These are phyloP conservation scores for Diplocarpon mali DNA, from an alignment of 2,329 filamentous ascomycete species.

Conservation along the genomic window DNA sequence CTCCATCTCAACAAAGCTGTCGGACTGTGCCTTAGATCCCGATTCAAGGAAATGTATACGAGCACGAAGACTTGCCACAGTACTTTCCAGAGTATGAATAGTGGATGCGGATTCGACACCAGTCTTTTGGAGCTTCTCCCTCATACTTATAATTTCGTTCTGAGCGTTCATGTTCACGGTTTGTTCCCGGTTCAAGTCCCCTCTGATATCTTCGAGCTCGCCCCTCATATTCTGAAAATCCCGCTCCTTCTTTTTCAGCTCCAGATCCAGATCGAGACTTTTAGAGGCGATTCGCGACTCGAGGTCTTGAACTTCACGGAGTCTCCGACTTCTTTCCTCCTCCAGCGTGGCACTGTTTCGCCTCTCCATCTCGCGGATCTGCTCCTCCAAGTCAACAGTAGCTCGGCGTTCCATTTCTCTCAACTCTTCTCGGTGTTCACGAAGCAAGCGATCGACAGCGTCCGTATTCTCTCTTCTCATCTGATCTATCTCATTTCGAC, in stretches of 20 bases:
- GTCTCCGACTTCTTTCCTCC: conserved; percentile 46
- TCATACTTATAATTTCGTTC: conserved; percentile 39
- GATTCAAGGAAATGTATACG: conserved; percentile 86
- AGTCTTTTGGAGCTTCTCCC: conserved; percentile 30
- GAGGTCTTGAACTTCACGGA: conserved; percentile 56
- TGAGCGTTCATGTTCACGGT: conserved; percentile 29
- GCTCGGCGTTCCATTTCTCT: conserved; percentile 52
- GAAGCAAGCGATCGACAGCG: conserved; percentile 46
- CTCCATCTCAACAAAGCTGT: conserved; percentile 75
- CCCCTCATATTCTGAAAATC: conserved; percentile 40
- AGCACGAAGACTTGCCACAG: conserved; percentile 63
- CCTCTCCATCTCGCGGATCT: conserved; percentile 25
- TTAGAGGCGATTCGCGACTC: conserved; percentile 40
- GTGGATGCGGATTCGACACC: conserved; percentile 49
- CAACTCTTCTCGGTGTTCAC: conserved; percentile 56
- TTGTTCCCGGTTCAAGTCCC: conserved; percentile 51
- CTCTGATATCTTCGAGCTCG: conserved; percentile 35
- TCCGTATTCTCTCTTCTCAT: conserved; percentile 38
- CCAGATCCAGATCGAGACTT: conserved; percentile 26
- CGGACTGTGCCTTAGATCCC: conserved; percentile 77
- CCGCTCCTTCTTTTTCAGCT: conserved; percentile 35
- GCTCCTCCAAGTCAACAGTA: conserved; percentile 33
- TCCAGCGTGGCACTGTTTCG: conserved; percentile 42
- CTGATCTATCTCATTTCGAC: conserved; percentile 45
- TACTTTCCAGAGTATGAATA: conserved; percentile 59